Percentiles rank a stretch among this genome's conserved stretches.
These are phyloP conservation scores for Phlebiopsis gigantea DNA, from an alignment of 768 basidiomycete species.

Conservation along the genomic window DNA sequence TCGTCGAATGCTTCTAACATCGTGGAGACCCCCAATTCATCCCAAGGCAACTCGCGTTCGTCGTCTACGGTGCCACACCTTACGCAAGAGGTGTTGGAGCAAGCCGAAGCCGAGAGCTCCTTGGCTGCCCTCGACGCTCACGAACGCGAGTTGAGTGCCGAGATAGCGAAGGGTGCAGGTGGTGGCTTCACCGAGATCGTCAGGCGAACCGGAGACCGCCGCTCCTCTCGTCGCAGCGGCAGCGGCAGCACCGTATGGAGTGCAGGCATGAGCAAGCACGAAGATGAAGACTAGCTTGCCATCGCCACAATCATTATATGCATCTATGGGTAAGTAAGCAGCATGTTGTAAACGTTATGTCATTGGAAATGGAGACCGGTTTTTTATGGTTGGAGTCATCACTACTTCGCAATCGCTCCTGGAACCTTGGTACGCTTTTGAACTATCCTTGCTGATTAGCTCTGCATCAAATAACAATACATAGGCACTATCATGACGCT, in stretches of 20 bases:
- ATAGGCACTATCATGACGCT: neutral
- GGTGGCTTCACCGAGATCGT: constrained; percentile 80
- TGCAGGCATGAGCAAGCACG: constrained; percentile 70
- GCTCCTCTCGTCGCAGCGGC: constrained; percentile 53
- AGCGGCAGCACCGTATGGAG: constrained; percentile 84
- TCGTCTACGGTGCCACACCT: constrained; percentile 33
- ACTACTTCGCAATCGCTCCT: neutral
- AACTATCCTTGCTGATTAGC: neutral
- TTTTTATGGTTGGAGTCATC: neutral
- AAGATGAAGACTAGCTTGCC: constrained; percentile 26
- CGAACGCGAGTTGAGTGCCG: constrained; percentile 65
- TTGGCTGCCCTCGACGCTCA: constrained; percentile 70
- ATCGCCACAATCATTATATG: neutral
- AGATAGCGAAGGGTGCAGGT: constrained; percentile 67
- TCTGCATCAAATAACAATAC: neutral
- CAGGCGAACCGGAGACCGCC: constrained; percentile 46
- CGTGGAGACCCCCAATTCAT: constrained; percentile 43
- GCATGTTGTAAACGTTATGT: constrained; percentile 4
- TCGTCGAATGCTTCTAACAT: constrained; percentile 41
- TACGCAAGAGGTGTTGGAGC: constrained; percentile 73
- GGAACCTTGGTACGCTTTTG: neutral
- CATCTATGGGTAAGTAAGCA: constrained; percentile 3
- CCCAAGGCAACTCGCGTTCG: constrained; percentile 17
- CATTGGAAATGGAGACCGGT: neutral
- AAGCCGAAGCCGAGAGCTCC: constrained; percentile 70